Conservation (phyloP, 257 asterid genomes). For the Solanum boliviense region DNA sequence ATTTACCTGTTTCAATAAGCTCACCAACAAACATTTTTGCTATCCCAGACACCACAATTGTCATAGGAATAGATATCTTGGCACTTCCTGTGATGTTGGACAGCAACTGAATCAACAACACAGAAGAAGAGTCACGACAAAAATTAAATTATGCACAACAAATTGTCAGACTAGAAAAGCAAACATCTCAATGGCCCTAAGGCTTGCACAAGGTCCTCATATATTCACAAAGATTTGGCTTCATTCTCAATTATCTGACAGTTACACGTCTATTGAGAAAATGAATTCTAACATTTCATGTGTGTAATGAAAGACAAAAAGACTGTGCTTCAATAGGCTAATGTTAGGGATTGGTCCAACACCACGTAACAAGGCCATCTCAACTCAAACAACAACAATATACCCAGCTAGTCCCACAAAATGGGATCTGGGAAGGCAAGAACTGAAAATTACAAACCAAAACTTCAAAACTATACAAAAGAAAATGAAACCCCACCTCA, state of each 20-base stretch:
- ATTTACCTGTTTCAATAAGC: slow-evolving; percentile 59
- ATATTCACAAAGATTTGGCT: neutral
- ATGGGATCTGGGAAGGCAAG: neutral
- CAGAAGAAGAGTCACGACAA: neutral
- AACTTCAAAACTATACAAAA: neutral
- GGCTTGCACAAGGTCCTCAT: neutral
- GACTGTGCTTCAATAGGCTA: neutral
- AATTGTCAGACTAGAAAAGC: slow-evolving; percentile 9
- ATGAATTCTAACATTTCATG: neutral
- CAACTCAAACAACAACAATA: neutral
- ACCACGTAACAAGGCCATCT: neutral
- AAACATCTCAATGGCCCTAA: neutral
- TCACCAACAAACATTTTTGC: slow-evolving; percentile 94
- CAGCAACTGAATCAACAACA: slow-evolving; percentile 37
- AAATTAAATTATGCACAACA: neutral
- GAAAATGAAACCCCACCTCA: slow-evolving; percentile 38
- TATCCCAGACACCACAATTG: slow-evolving; percentile 76
- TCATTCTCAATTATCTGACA: neutral
- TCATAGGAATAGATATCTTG: slow-evolving; percentile 66
- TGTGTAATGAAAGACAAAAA: neutral
- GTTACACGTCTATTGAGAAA: neutral
- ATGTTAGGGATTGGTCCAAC: neutral
- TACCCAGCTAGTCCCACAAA: neutral
- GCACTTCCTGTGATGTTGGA: slow-evolving; percentile 70
- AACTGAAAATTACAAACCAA: neutral